Conservation (phyloP, 2,329 filamentous ascomycete genomes). For the Aspergillus sp. region DNA sequence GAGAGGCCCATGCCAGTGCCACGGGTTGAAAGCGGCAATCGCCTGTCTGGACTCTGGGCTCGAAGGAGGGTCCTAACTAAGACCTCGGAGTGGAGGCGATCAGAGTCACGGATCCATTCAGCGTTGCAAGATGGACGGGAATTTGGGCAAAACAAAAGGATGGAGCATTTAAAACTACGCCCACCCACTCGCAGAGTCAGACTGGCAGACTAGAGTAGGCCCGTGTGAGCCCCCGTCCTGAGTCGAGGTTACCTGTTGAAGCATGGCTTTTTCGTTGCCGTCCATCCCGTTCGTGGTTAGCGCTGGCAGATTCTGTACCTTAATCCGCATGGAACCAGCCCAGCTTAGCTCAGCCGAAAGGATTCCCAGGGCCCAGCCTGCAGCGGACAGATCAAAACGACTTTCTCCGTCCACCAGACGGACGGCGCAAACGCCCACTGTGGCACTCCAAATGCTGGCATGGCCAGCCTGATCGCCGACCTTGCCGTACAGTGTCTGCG, state of each 20-base stretch:
- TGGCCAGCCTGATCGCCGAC: constrained; percentile 25
- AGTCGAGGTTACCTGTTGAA: constrained; percentile 15
- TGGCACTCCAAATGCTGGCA: constrained; percentile 11
- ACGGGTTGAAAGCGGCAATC: constrained; percentile 15
- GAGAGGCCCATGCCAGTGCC: constrained; percentile 23
- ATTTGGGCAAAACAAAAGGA: not conserved
- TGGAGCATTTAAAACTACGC: constrained; percentile 5
- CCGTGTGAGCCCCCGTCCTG: constrained; percentile 16
- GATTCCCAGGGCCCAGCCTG: not conserved
- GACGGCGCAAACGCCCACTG: not conserved
- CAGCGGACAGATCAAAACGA: not conserved
- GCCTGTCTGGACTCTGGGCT: constrained; percentile 17
- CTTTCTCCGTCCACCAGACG: not conserved
- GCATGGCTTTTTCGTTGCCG: not conserved
- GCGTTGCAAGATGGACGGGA: constrained; percentile 2
- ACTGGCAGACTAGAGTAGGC: constrained; percentile 19
- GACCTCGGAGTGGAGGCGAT: constrained; percentile 17
- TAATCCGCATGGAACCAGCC: not conserved
- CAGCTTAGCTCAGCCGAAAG: not conserved
- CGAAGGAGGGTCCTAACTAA: constrained; percentile 15
- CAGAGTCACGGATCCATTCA: constrained; percentile 8
- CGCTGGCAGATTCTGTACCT: not conserved
- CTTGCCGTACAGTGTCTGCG: constrained; percentile 11
- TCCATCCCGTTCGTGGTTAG: not conserved
- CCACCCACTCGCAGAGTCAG: constrained; percentile 10